Conservation (phyloP, 371 early-diverging fungal genomes). For the Blakeslea trispora region DNA sequence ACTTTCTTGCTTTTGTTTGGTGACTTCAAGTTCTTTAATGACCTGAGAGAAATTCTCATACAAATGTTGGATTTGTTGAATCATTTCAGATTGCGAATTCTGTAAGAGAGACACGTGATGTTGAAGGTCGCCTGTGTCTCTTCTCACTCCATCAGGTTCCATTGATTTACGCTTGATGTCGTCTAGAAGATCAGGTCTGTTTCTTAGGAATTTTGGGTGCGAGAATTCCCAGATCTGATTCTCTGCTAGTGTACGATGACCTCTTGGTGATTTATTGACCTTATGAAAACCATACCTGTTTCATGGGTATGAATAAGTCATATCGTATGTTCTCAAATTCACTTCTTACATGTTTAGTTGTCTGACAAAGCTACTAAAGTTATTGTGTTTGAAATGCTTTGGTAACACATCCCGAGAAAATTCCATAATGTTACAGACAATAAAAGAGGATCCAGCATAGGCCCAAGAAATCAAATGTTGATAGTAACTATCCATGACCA, state of each 20-base stretch:
- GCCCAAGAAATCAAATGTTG: conserved; percentile 85
- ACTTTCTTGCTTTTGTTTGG: conserved; percentile 39
- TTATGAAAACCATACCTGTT: conserved; percentile 86
- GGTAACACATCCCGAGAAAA: conserved; percentile 85
- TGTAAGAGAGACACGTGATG: conserved; percentile 74
- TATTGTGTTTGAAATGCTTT: conserved; percentile 83
- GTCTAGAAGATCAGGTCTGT: conserved; percentile 77
- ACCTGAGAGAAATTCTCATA: conserved; percentile 68
- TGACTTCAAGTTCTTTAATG: conserved; percentile 65
- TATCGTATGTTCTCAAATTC: too few species aligned
- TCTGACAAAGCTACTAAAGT: conserved; percentile 84
- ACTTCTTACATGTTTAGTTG: conserved; percentile 90
- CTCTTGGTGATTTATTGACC: conserved; percentile 83
- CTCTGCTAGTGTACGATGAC: conserved; percentile 77
- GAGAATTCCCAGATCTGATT: conserved; percentile 94
- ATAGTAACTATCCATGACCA: conserved; percentile 76
- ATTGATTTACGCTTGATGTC: conserved; percentile 87
- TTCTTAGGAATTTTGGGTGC: conserved; percentile 81
- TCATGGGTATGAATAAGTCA: conserved; percentile 45
- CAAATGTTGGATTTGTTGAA: conserved; percentile 67
- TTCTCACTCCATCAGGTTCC: conserved; percentile 71
- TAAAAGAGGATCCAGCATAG: conserved; percentile 83
- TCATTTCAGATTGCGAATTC: conserved; percentile 72
- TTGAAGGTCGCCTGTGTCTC: conserved; percentile 75
- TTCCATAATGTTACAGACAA: conserved; percentile 88